Conservation (phyloP, 192 early-diverging fungal genomes). For the Jimgerdemannia flammicorona region DNA sequence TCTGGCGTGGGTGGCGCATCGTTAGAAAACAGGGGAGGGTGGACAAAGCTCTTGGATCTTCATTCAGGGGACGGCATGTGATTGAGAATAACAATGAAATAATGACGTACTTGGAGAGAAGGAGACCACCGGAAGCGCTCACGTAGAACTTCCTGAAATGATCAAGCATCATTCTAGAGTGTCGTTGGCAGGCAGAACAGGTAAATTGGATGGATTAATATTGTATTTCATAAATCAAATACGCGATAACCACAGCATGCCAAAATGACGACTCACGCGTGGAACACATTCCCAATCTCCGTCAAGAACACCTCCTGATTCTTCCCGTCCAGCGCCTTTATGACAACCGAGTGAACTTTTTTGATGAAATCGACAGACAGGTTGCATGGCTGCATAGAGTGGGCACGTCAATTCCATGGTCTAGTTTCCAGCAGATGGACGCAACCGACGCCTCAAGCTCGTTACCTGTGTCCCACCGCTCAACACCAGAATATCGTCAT, state of each 20-base stretch:
- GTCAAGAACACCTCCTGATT: constrained; percentile 75
- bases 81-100: not conserved
- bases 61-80: not conserved
- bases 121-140: constrained; percentile 81
- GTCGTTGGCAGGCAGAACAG: no score
- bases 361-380: constrained; percentile 75
- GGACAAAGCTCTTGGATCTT: not conserved
- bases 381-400: constrained; percentile 62
- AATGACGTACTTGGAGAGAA: constrained; percentile 72
- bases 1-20: constrained; percentile 26
- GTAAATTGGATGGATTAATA: no score
- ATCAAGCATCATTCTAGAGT: constrained; percentile 47
- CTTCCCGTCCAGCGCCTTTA: constrained; percentile 61
- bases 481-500: constrained; percentile 73
- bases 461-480: constrained; percentile 56
- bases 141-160: constrained; percentile 89
- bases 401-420: no score
- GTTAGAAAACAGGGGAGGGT: not conserved
- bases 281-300: constrained; percentile 78
- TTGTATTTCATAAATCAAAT: no score
- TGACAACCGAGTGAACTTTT: constrained; percentile 55
- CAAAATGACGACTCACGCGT: constrained; percentile 51
- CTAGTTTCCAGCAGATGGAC: no score
- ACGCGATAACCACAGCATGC: no score
- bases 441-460: no score